A percentile compares a stretch with the other conserved stretches of the same genome.
These are phyloP conservation scores for Cenchrus purpureus DNA, from an alignment of 176 grass and related monocot genomes.

Conservation along the genomic window DNA sequence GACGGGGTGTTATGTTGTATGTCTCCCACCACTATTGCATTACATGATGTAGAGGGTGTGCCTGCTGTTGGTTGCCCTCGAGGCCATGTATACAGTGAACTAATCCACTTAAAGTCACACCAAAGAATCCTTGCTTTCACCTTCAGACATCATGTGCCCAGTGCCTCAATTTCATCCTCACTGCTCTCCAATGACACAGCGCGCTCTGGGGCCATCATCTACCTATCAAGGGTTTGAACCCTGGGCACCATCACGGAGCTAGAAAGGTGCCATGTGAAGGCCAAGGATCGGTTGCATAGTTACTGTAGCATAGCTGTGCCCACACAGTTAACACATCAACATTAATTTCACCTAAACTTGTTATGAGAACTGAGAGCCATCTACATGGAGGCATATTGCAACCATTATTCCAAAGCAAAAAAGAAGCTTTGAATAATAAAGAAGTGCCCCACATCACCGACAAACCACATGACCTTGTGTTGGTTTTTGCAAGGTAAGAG, in stretches of 20 bases:
- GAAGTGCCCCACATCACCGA: not conserved
- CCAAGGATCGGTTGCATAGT: not conserved
- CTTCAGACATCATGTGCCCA: not conserved
- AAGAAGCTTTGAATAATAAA: not conserved
- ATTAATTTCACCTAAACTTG: not conserved
- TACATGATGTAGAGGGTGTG: not conserved
- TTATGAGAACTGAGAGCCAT: not conserved
- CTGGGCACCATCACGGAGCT: not conserved
- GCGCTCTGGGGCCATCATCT: not conserved
- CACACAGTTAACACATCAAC: not conserved
- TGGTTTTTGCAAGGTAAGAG: not conserved
- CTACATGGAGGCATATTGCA: not conserved
- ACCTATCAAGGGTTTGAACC: slow-evolving; percentile 5
- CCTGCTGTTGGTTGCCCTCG: not conserved
- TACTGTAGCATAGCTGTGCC: not conserved
- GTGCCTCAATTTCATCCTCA: not conserved
- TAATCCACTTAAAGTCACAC: not conserved
- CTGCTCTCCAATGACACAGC: not conserved
- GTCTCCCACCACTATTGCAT: not conserved
- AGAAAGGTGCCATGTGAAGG: not conserved
- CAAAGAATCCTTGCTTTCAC: not conserved
- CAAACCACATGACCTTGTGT: not conserved
- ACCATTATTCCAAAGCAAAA: not conserved
- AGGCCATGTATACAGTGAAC: not conserved
- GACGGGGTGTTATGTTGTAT: not conserved